phyloP scores from a whole-genome alignment of 2,329 filamentous ascomycete genomes.

The Calonectria leucothoes region DNA sequence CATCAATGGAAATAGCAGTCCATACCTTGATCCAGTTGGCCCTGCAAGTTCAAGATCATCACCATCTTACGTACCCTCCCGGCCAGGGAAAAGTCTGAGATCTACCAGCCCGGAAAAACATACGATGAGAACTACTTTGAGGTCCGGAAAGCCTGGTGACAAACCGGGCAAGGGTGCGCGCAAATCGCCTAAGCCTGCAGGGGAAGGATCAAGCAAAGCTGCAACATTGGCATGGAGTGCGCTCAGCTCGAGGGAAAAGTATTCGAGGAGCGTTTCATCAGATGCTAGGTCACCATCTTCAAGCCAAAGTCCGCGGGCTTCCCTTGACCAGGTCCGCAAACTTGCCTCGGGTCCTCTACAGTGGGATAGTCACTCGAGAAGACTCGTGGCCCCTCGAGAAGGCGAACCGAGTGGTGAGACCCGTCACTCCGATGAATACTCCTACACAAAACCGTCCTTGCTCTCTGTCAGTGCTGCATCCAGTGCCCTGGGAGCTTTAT shows the following conservation, averaged over 20 bases:
- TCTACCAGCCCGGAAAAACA: conserved; percentile 71
- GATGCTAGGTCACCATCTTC: conserved; percentile 37
- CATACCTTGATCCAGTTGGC: conserved; percentile 28
- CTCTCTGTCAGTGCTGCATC: conserved; percentile 68
- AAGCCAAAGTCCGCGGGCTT: conserved; percentile 36
- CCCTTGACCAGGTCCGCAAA: conserved; percentile 48
- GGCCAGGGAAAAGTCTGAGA: conserved; percentile 54
- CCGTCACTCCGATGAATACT: conserved; percentile 56
- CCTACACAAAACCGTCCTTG: conserved; percentile 53
- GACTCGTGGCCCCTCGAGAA: conserved; percentile 57
- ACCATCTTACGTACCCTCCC: conserved; percentile 45
- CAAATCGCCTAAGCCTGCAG: conserved; percentile 54
- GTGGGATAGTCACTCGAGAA: conserved; percentile 68
- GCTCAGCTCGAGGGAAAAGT: conserved; percentile 54
- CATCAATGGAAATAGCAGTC: conserved; percentile 45
- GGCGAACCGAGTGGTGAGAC: conserved; percentile 45
- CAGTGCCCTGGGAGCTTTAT: conserved; percentile 59
- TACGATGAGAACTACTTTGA: conserved; percentile 71
- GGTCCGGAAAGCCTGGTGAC: conserved; percentile 60
- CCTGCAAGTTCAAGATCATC: conserved; percentile 38
- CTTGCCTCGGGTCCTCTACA: conserved; percentile 50
- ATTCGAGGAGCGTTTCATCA: conserved; percentile 39
- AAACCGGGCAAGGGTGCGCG: conserved; percentile 53
- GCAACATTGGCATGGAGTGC: conserved; percentile 72
- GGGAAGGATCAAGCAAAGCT: conserved; percentile 71